Base-by-base conservation (phyloP, 768 basidiomycete genomes). In the Russula ochroleuca region DNA sequence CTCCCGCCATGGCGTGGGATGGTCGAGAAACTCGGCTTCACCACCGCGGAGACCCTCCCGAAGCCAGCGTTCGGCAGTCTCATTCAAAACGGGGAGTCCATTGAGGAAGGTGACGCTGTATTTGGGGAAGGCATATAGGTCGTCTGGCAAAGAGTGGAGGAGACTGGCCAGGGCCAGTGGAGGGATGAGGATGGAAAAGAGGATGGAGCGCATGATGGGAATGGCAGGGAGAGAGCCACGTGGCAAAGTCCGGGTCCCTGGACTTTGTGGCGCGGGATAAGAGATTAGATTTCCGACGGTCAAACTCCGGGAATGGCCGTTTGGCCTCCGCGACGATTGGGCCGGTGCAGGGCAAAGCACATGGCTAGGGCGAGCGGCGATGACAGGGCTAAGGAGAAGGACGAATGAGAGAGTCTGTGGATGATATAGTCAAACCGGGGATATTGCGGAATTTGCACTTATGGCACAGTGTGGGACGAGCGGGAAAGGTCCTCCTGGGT, bases 41-140 rank as follows among this genome's bases (percentile, higher is more conserved):
- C 91, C 92, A 50, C 90, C 91, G 50, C 73, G 79, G 37, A 94
- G 79, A 56, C 92, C 92, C 28, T 86, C 75, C 25, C 75, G 74
- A 15, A 92, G 80, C 92, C 92, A 94, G 38, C 79, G 79, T 65
- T 86, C 77, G 4, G 88, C 92, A 1, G 89, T 90, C 53, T 87
- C 78, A 68, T 87, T 86, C 28, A 80, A 74, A 67, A 94, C 76
- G 31, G 92, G 91, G n/a, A 85, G 81, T 62, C 82, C 81, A 71
- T 90, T 89, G 71, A 94, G 82, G 74, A 90, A 94, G 45, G 85
- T 76, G 64, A 94, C 86, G 47, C 83, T 81, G 72, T 84, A 88
- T 72, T 94, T 94, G 67, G 92, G 92, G 72, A 87, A 92, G 0
- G 92, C 86, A 73, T 85, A 82, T 17, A 85, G 78, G 69, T 94